Base-by-base conservation (phyloP, 2,329 filamentous ascomycete species). In the Byssochlamys sp. region DNA sequence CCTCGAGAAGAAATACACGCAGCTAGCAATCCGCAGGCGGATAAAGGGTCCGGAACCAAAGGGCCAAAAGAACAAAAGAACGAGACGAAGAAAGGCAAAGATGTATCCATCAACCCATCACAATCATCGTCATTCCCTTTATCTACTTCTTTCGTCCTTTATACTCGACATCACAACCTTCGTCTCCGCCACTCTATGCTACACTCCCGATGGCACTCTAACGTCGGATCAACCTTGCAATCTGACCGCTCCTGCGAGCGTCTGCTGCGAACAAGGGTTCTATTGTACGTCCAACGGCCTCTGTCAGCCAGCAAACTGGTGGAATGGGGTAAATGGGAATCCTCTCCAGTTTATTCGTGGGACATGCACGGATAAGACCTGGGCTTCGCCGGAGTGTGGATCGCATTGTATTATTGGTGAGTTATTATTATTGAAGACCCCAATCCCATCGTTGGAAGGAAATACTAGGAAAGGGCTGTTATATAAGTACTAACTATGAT, bases 201-300 rank as follows among this genome's bases (percentile, higher is more conserved):
- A 57, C 25, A 55, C 45, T 11, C 56, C 56, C 14, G 45, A 57
- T 33, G 52, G 56, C 24, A 52, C 27, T 9, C 25, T 55, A n/a
- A 35, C 52, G 31, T 51, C 54, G 24, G 56, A 57, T 31, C 49
- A 33, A 5, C 56, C 56, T 25, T 57, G 56, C 51, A 57, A 54
- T 9, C 52, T 28, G 1, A 50, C 45, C 3, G 56, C 39, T 5
- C n/a, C 52, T 6, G 45, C 56, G 10, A 57, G 56, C 19, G 56
- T 57, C 26, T 57, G 52, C 52, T 57, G 56, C 24, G 54, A 52
- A 2, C 52, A 57, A 27, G 56, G 52, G 12, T 57, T 57, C 52
- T 49, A 54, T 10, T 57, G 56, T 35, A 57, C 52, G 3, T 57
- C 52, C 3, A 57, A 54, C 14, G 27, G 31, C 9, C 52, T 57